Base-by-base conservation (phyloP, 176 grass and related monocot genomes). In the Paspalum vaginatum region DNA sequence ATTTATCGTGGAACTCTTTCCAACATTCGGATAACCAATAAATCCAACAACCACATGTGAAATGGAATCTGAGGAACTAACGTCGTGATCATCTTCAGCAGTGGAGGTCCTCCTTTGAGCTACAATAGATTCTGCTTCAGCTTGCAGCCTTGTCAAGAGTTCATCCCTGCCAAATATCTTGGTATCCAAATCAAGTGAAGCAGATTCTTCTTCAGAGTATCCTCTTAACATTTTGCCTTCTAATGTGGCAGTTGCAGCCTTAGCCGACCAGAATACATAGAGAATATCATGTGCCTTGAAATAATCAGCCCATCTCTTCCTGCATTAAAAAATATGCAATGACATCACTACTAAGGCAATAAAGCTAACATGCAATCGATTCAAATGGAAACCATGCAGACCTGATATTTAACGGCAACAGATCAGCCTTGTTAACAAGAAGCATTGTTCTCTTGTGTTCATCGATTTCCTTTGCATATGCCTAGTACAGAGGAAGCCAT, bases 21-120 rank as follows among this genome's bases (percentile, higher is more conserved):
- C 95, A 44, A 98, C 95, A 84, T 98, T 98, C 14, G 95, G 95
- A 76, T 98, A 98, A 75, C 95, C 95, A 91, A 98, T 90, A 87
- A 98, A 98, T 20, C 95, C 95, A 68, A 93, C 92, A 79, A 92
- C 87, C 18, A 98, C 90, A 80, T 93, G 95, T 27, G 82, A 70
- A 86, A 76, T 52, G 54, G 85, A 80, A 79, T 81, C 76, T 59
- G 84, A 87, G 69, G 79, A 83, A 85, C 72, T 84, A 41, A 16
- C 45, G 77, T 60, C 59, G 2, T 40, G 61, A 12, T 79, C 68
- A 46, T 84, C 75, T 74, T 65, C 82, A 24, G 46, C 16, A 45
- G 41, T 55, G 68, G 69, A 68, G n/a, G 49, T 50, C 45, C 52
- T 81, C 68, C 87, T 81, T 37, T 84, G 78, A 25, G 65, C 79